These are phyloP conservation scores for Brassica hybrid DNA, from an alignment of 441 rosid genomes.

Conservation along the genomic window DNA sequence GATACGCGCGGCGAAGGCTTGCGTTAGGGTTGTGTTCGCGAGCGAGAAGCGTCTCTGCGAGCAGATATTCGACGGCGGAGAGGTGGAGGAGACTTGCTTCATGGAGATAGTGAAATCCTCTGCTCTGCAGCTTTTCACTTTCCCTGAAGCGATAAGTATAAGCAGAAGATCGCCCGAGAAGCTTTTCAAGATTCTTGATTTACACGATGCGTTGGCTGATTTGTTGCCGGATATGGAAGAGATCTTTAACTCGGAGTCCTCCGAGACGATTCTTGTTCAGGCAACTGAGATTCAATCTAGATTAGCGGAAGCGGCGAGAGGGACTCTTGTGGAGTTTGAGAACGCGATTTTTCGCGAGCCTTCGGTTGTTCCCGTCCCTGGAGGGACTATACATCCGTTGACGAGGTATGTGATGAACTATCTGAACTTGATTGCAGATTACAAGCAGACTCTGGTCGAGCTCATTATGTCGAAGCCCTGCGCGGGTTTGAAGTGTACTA, in stretches of 20 bases:
- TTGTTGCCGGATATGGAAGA: constrained; percentile 59
- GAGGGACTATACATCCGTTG: constrained; percentile 67
- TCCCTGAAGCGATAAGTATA: constrained; percentile 66
- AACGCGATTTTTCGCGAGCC: constrained; percentile 68
- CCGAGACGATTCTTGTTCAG: constrained; percentile 53
- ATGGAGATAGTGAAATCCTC: constrained; percentile 65
- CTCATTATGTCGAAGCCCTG: constrained; percentile 77
- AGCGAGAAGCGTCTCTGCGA: constrained; percentile 59
- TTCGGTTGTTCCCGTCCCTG: constrained; percentile 59
- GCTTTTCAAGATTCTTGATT: constrained; percentile 66
- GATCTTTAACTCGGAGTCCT: constrained; percentile 50
- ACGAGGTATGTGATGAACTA: constrained; percentile 77
- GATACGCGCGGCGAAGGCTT: constrained; percentile 66
- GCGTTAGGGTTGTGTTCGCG: constrained; percentile 59
- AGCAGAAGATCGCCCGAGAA: constrained; percentile 68
- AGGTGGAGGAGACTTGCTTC: constrained; percentile 59
- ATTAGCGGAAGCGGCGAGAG: constrained; percentile 80
- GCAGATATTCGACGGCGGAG: constrained; percentile 46
- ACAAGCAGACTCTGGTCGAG: constrained; percentile 62
- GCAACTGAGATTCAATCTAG: constrained; percentile 75
- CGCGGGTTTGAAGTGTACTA: constrained; percentile 59
- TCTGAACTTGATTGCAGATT: constrained; percentile 64
- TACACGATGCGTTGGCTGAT: constrained; percentile 59
- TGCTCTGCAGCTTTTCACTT: constrained; percentile 59
- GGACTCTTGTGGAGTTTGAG: constrained; percentile 80